Evolutionary conservation across 768 basidiomycete genomes (phyloP).

Genomic region (Solioccasus polychromus): DNA sequence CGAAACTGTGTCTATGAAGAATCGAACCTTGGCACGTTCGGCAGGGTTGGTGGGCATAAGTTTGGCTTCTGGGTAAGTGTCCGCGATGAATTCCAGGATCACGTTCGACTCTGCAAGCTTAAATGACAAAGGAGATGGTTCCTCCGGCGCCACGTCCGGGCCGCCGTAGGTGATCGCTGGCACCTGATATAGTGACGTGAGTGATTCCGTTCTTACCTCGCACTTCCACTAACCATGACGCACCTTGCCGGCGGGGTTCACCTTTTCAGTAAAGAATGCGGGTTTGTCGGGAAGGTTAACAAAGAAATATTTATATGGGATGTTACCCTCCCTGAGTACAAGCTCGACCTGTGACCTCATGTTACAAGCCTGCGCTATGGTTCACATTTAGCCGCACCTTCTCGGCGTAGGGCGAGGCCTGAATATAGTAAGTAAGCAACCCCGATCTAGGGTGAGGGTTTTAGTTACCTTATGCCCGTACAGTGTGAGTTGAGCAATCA

Average conservation of each 20-base stretch:
- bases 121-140: slow-evolving; percentile 52
- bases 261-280: slow-evolving; percentile 57
- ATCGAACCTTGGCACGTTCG: slow-evolving; percentile 51
- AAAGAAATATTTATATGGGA: slow-evolving; percentile 46
- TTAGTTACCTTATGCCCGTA: not conserved
- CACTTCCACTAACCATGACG: not conserved
- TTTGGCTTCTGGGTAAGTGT: slow-evolving; percentile 43
- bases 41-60: slow-evolving; percentile 54
- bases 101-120: slow-evolving; percentile 65
- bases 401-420: not conserved
- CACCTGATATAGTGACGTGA: slow-evolving; percentile 33
- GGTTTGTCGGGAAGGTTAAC: slow-evolving; percentile 63
- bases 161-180: slow-evolving; percentile 61
- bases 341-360: slow-evolving; percentile 43
- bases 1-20: slow-evolving; percentile 54
- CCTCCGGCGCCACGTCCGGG: slow-evolving; percentile 46
- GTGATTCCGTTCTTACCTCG: too few species aligned
- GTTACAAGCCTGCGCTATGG: not conserved
- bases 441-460: not conserved
- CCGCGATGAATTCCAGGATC: slow-evolving; percentile 62
- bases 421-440: not conserved
- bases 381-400: not conserved
- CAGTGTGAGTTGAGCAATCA: not conserved
- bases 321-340: slow-evolving; percentile 52
- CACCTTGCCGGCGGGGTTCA: slow-evolving; percentile 65